These are phyloP conservation scores for Rhodomyrtus tomentosa DNA, from an alignment of 345 rosid species.

Conservation along the genomic window DNA sequence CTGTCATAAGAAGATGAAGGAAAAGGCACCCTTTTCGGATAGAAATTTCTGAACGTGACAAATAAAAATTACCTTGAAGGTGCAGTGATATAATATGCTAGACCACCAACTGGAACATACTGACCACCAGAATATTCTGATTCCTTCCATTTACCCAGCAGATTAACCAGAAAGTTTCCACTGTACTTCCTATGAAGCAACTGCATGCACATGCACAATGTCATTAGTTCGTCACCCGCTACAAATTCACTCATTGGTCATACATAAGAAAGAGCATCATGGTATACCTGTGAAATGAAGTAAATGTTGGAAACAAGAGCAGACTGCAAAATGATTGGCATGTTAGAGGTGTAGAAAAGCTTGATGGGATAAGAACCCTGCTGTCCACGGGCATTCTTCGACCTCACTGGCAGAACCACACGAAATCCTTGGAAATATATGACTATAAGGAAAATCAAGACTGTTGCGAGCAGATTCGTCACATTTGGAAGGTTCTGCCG, in stretches of 20 bases:
- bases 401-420: conserved; percentile 81
- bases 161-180: conserved; percentile 64
- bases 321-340: conserved; percentile 82
- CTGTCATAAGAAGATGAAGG: background rate
- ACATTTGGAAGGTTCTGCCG: conserved; percentile 86
- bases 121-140: conserved; percentile 77
- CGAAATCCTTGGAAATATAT: conserved; percentile 94
- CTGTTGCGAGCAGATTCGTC: conserved; percentile 76
- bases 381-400: conserved; percentile 91
- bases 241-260: background rate
- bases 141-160: conserved; percentile 75
- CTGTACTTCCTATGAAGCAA: conserved; percentile 69
- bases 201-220: conserved; percentile 16
- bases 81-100: conserved; percentile 76
- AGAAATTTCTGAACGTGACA: background rate
- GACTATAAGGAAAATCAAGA: conserved; percentile 70
- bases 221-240: background rate
- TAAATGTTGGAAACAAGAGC: conserved; percentile 79
- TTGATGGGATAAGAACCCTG: conserved; percentile 91
- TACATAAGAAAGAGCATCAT: background rate
- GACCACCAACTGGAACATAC: conserved; percentile 62
- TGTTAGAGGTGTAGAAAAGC: conserved; percentile 86
- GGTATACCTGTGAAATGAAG: conserved; percentile 77
- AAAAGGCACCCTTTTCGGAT: background rate
- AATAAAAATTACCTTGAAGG: conserved; percentile 50